Evolutionary conservation across 192 early-diverging fungal genomes (phyloP).

Genomic region (Coemansia sp.): DNA sequence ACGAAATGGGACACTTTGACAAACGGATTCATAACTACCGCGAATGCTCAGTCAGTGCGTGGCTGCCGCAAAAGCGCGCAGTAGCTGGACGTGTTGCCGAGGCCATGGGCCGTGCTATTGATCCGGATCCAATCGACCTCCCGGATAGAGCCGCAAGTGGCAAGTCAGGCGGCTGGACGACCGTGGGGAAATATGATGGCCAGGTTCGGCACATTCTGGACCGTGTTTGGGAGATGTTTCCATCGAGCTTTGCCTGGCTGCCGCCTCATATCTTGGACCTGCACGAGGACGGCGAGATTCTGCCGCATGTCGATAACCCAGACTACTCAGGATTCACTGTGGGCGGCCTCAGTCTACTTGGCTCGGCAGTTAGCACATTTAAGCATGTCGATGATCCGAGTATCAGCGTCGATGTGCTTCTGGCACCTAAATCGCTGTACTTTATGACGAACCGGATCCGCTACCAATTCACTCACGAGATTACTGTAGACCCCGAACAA

Average conservation of each 20-base stretch:
- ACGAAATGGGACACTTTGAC: constrained; percentile 77
- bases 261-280: constrained; percentile 81
- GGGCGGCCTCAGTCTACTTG: constrained; percentile 71
- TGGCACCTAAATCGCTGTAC: constrained; percentile 68
- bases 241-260: constrained; percentile 61
- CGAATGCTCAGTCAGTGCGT: constrained; percentile 68
- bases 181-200: constrained; percentile 48
- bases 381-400: constrained; percentile 62
- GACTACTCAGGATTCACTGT: constrained; percentile 75
- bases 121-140: constrained; percentile 36
- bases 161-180: constrained; percentile 45
- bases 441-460: constrained; percentile 69
- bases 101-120: constrained; percentile 18
- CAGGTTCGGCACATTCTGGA: constrained; percentile 56
- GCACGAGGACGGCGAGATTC: constrained; percentile 67
- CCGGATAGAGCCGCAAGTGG: constrained; percentile 24
- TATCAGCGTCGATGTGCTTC: constrained; percentile 58
- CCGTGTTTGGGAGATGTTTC: constrained; percentile 60
- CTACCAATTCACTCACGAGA: constrained; percentile 79
- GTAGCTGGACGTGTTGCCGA: constrained; percentile 31
- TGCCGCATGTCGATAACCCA: constrained; percentile 79
- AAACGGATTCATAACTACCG: constrained; percentile 69
- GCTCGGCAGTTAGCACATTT: constrained; percentile 70
- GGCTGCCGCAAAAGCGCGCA: constrained; percentile 46
- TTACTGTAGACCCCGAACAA: constrained; percentile 55